A percentile compares a stretch with the other conserved stretches of the same genome.
These are phyloP conservation scores for Amaranthus palmeri DNA, from an alignment of 148 eudicot species.

Conservation along the genomic window DNA sequence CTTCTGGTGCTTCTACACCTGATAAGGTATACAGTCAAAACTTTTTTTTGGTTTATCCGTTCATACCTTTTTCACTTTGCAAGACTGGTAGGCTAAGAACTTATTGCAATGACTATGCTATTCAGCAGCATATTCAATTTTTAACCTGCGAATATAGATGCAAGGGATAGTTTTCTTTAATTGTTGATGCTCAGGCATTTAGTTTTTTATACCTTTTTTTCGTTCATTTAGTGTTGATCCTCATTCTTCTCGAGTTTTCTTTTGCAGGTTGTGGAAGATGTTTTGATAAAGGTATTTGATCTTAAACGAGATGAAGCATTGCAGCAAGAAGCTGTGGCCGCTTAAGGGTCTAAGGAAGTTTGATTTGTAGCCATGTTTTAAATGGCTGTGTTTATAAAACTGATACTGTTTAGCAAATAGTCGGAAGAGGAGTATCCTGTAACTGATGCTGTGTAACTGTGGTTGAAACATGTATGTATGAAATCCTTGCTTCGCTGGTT, in stretches of 20 bases:
- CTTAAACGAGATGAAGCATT: conserved; percentile 37
- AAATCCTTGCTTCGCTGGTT: conserved; percentile 4
- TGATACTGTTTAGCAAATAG: no score
- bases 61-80: not conserved
- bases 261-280: conserved; percentile 60
- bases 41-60: not conserved
- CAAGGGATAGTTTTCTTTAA: not conserved
- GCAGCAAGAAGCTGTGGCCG: conserved; percentile 32
- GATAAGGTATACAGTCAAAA: conserved; percentile 58
- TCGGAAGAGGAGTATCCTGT: no score
- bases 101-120: not conserved
- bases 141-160: not conserved
- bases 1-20: conserved; percentile 97
- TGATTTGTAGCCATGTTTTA: not conserved
- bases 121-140: not conserved
- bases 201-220: no score
- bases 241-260: not conserved
- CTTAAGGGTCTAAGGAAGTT: conserved; percentile 14
- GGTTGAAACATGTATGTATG: conserved; percentile 13
- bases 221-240: no score
- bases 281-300: conserved; percentile 38
- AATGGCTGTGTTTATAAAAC: not conserved
- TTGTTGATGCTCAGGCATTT: not conserved
- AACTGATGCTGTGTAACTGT: not conserved
- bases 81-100: not conserved